Conservation (phyloP, 306 rosid genomes). For the Sphenostylis stenocarpa region DNA sequence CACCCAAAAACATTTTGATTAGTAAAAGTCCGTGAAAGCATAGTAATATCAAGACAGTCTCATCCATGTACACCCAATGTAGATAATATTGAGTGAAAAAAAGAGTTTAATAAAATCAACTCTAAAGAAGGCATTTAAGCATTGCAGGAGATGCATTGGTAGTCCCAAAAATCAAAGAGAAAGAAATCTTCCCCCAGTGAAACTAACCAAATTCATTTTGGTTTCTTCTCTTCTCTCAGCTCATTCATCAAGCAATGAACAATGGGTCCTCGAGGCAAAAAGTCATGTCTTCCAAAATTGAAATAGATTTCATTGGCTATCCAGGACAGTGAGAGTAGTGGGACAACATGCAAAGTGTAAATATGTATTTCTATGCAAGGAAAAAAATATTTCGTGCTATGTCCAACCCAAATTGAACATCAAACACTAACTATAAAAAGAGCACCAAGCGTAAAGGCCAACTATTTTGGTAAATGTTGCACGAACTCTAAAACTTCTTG, state of each 20-base stretch:
- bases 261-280: not conserved
- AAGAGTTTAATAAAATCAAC: not conserved
- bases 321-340: not conserved
- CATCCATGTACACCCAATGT: not conserved
- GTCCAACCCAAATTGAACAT: not conserved
- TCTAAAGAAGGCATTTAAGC: not conserved
- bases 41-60: not conserved
- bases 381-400: not conserved
- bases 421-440: not conserved
- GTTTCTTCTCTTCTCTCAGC: not conserved
- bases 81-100: constrained; percentile 1
- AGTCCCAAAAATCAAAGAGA: not conserved
- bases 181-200: not conserved
- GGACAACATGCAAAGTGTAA: not conserved
- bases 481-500: not conserved
- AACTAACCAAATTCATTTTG: not conserved
- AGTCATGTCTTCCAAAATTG: not conserved
- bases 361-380: constrained; percentile 2
- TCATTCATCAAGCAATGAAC: not conserved
- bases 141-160: not conserved
- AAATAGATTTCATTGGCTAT: constrained; percentile 10
- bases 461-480: constrained; percentile 10
- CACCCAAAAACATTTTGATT: constrained; percentile 19
- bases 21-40: constrained; percentile 22
- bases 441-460: not conserved